Conservation (phyloP, 257 asterid genomes). For the Fraxinus excelsior region DNA sequence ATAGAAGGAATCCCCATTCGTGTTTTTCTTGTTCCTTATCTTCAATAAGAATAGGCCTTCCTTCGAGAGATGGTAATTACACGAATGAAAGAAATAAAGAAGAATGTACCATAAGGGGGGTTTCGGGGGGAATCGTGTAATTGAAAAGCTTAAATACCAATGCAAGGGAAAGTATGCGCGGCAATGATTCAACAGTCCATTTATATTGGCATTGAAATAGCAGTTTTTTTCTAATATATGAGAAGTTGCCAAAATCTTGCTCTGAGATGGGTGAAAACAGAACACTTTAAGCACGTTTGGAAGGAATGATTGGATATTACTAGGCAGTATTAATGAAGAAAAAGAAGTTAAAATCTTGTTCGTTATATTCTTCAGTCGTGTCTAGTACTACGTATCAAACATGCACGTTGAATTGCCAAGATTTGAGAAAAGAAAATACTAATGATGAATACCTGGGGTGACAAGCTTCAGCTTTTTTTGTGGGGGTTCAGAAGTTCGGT, state of each 20-base stretch:
- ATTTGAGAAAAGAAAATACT: background rate
- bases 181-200: background rate
- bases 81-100: background rate
- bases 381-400: background rate
- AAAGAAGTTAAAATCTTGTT: background rate
- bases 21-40: background rate
- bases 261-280: background rate
- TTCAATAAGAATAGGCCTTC: background rate
- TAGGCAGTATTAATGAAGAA: background rate
- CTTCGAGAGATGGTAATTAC: background rate
- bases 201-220: background rate
- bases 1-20: background rate
- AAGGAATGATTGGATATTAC: background rate
- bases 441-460: slow-evolving; percentile 58
- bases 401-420: background rate
- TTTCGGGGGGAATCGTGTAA: background rate
- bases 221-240: background rate
- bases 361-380: background rate
- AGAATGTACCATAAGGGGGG: background rate
- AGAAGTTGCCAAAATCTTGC: background rate
- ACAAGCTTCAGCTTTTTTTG: slow-evolving; percentile 37
- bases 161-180: background rate
- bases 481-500: slow-evolving; percentile 32
- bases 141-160: background rate
- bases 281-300: background rate